A percentile compares a stretch with the other conserved stretches of the same genome.
Evolutionary conservation across 2,329 filamentous ascomycete genomes (phyloP).

Genomic region (Aspergillus amoenus): DNA sequence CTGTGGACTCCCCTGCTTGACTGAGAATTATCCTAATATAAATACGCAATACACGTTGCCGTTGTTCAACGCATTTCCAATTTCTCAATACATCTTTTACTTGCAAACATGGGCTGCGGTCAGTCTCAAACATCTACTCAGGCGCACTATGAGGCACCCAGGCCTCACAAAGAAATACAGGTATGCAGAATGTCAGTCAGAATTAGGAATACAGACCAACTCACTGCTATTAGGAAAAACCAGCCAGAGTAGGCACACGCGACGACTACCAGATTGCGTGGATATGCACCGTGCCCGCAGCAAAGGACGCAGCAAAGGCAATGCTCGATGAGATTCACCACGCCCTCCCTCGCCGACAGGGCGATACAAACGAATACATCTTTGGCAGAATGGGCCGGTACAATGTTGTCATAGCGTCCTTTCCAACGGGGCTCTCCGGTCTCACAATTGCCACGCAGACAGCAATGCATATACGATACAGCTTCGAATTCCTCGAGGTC

Average conservation of each 20-base stretch:
- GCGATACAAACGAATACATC: not conserved
- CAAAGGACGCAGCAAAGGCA: not conserved
- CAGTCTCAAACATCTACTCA: too few relatives aligned
- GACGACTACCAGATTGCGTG: not conserved
- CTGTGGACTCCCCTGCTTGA: too few relatives aligned
- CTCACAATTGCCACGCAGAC: not conserved
- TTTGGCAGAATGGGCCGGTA: not conserved
- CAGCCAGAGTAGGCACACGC: not conserved
- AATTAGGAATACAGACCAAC: too few relatives aligned
- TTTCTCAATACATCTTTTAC: too few relatives aligned
- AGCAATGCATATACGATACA: conserved; percentile 16
- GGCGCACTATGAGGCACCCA: too few relatives aligned
- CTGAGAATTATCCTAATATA: too few relatives aligned
- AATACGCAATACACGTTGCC: too few relatives aligned
- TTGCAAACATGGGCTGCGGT: too few relatives aligned
- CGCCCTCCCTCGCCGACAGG: not conserved
- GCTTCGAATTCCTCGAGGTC: conserved; percentile 23
- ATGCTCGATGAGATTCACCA: not conserved
- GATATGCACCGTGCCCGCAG: not conserved
- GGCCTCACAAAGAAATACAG: too few relatives aligned
- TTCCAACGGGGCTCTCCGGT: not conserved
- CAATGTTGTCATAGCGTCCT: not conserved
- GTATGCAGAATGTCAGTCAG: too few relatives aligned
- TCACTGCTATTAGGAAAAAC: not conserved
- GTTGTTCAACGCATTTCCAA: too few relatives aligned